phyloP scores from a whole-genome alignment of 169 alveolate genomes.

The Plasmodium adleri region DNA sequence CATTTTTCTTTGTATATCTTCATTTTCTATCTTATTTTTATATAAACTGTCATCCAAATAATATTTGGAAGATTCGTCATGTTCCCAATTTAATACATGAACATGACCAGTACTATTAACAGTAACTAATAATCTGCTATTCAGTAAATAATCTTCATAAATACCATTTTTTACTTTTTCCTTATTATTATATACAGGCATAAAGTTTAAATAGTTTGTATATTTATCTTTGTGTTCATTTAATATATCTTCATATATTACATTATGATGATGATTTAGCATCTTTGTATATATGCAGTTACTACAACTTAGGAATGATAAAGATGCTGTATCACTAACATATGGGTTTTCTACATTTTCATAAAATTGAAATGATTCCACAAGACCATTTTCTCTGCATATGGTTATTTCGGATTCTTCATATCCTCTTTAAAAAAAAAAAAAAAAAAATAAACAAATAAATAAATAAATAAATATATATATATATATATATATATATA shows the following conservation, averaged over 20 bases:
- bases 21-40: slow-evolving; percentile 1
- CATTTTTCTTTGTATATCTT: slow-evolving; percentile 19
- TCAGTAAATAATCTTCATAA: slow-evolving; percentile 31
- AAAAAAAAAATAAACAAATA: slow-evolving; percentile 7
- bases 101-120: slow-evolving; percentile 64
- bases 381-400: slow-evolving; percentile 50
- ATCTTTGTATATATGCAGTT: slow-evolving; percentile 55
- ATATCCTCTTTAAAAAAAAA: slow-evolving; percentile 42
- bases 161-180: slow-evolving; percentile 52
- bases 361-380: slow-evolving; percentile 37
- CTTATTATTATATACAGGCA: slow-evolving; percentile 33
- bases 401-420: slow-evolving; percentile 68
- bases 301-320: slow-evolving; percentile 43
- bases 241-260: slow-evolving; percentile 47
- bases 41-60: slow-evolving; percentile 4
- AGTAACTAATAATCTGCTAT: slow-evolving; percentile 55
- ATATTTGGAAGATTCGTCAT: slow-evolving; percentile 27
- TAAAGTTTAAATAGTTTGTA: slow-evolving; percentile 24
- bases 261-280: slow-evolving; percentile 62
- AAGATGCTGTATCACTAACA: slow-evolving; percentile 11
- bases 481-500: slow-evolving; percentile 3
- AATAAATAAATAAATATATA: background rate
- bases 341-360: slow-evolving; percentile 24
- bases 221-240: slow-evolving; percentile 34
- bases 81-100: slow-evolving; percentile 43